Conservation (phyloP, 106 monocot species). For the Acanthochlamys bracteata region DNA sequence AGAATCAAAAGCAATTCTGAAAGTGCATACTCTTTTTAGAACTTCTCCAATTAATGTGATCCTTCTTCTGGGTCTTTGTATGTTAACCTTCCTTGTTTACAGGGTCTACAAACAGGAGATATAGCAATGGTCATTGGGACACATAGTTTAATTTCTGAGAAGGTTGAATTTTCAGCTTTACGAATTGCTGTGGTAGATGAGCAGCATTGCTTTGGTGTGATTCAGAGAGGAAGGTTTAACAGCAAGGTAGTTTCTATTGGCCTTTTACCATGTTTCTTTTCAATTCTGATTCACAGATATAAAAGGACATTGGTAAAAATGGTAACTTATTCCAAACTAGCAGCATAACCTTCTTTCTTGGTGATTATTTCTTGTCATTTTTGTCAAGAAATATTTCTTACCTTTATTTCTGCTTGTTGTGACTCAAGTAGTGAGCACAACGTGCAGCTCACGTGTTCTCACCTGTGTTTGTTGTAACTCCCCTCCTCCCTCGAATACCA, state of each 20-base stretch:
- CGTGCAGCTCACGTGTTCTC: too few relatives aligned
- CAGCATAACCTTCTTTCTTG: too few relatives aligned
- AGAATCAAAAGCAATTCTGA: constrained; percentile 50
- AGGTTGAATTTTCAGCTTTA: constrained; percentile 73
- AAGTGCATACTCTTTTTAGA: constrained; percentile 30
- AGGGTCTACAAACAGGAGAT: constrained; percentile 76
- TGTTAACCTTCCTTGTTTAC: constrained; percentile 18
- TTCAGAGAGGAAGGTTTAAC: constrained; percentile 91
- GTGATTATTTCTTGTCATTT: too few relatives aligned
- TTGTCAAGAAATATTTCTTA: too few relatives aligned
- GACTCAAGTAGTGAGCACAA: too few relatives aligned
- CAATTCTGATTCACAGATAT: too few relatives aligned
- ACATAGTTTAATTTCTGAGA: constrained; percentile 88
- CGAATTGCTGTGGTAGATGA: constrained; percentile 94
- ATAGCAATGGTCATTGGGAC: constrained; percentile 91
- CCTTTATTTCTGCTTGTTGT: too few relatives aligned
- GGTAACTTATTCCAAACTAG: too few relatives aligned
- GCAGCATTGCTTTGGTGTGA: constrained; percentile 97
- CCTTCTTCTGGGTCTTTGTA: not conserved
- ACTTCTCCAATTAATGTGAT: too few relatives aligned
- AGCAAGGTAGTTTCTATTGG: constrained; percentile 54
- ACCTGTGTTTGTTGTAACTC: too few relatives aligned
- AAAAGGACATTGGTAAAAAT: too few relatives aligned
- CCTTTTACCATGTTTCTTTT: not conserved
- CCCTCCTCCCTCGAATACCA: too few relatives aligned